phyloP scores from a whole-genome alignment of 306 rosid genomes.

The Medicago lupulina region DNA sequence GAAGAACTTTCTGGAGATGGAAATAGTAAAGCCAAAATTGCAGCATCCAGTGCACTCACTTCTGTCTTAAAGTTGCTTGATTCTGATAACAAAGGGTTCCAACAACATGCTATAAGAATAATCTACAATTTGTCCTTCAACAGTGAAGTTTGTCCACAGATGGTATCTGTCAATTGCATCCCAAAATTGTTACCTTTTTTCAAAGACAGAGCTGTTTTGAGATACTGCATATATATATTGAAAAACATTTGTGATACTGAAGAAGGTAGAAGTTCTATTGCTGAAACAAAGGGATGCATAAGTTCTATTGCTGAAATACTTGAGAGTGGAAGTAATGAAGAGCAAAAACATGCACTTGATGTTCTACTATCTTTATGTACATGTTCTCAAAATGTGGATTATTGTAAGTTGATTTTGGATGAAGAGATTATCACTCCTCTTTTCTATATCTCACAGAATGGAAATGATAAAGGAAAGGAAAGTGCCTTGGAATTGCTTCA shows the following conservation, averaged over 20 bases:
- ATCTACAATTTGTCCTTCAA: constrained; percentile 62
- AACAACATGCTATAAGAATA: constrained; percentile 57
- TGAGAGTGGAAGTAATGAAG: constrained; percentile 58
- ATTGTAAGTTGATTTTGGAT: constrained; percentile 65
- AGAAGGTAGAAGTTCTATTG: constrained; percentile 63
- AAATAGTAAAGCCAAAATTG: constrained; percentile 49
- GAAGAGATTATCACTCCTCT: constrained; percentile 62
- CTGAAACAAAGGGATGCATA: constrained; percentile 81
- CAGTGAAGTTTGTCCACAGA: constrained; percentile 49
- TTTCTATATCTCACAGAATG: constrained; percentile 62
- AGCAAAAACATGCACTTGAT: constrained; percentile 76
- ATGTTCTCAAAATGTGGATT: constrained; percentile 68
- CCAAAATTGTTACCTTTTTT: constrained; percentile 70
- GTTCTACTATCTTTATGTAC: constrained; percentile 80
- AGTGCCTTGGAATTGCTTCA: constrained; percentile 68
- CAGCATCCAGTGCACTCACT: constrained; percentile 59
- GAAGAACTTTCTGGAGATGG: constrained; percentile 66
- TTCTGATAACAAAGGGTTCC: constrained; percentile 56
- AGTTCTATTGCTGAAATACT: constrained; percentile 64
- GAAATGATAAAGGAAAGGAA: constrained; percentile 66
- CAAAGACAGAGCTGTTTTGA: constrained; percentile 44
- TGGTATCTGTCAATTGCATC: constrained; percentile 64
- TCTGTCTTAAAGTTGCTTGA: constrained; percentile 58
- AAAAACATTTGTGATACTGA: constrained; percentile 63
- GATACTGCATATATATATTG: constrained; percentile 63